These are phyloP conservation scores for Lentinula novae-zelandiae DNA, from an alignment of 1,284 basidiomycete genomes.

Conservation along the genomic window DNA sequence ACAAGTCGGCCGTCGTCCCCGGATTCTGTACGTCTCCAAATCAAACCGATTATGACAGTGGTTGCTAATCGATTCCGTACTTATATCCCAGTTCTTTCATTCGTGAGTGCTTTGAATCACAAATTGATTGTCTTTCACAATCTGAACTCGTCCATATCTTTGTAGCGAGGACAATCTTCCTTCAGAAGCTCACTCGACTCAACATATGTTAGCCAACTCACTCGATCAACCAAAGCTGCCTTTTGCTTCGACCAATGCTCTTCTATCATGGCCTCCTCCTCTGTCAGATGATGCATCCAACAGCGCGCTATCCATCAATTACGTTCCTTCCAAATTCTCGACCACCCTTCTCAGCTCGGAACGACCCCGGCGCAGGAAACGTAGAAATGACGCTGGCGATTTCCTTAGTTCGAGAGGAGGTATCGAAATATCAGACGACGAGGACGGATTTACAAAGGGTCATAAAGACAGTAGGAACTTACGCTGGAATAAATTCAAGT, in stretches of 20 bases:
- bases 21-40: neutral
- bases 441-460: constrained; percentile 47
- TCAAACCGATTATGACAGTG: neutral
- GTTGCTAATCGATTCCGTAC: neutral
- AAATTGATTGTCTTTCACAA: neutral
- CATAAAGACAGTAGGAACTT: constrained; percentile 31
- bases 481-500: constrained; percentile 71
- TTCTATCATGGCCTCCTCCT: neutral
- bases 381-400: constrained; percentile 24
- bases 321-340: constrained; percentile 65
- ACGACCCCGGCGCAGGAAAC: constrained; percentile 35
- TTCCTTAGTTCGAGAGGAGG: constrained; percentile 31
- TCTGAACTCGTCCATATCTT: neutral
- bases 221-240: neutral
- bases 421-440: constrained; percentile 48
- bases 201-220: neutral
- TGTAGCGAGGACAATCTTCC: neutral
- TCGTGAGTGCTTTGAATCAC: neutral
- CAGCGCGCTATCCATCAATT: constrained; percentile 52
- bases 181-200: neutral
- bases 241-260: neutral
- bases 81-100: neutral
- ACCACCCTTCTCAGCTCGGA: constrained; percentile 32
- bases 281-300: constrained; percentile 16
- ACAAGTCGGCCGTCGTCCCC: neutral